These are phyloP conservation scores for Dalechampia spathulata DNA, from an alignment of 441 rosid genomes.

Conservation along the genomic window DNA sequence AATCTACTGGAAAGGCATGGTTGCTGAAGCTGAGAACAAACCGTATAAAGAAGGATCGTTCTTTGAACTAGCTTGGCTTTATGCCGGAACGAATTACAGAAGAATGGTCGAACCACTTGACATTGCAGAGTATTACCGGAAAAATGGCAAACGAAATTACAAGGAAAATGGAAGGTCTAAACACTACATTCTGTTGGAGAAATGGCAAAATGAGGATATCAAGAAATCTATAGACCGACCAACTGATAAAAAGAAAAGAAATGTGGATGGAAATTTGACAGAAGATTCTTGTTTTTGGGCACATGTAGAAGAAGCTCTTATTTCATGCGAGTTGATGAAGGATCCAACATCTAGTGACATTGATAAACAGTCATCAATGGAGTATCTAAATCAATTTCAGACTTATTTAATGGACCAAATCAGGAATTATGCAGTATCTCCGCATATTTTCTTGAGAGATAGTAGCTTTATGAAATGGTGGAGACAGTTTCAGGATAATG, in stretches of 20 bases:
- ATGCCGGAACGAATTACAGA: constrained; percentile 48
- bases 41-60: constrained; percentile 33
- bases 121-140: constrained; percentile 58
- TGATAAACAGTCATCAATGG: constrained; percentile 4
- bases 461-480: constrained; percentile 79
- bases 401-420: constrained; percentile 32
- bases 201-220: constrained; percentile 29
- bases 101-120: constrained; percentile 81
- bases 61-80: constrained; percentile 37
- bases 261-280: constrained; percentile 49
- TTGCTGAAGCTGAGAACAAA: constrained; percentile 37
- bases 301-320: constrained; percentile 56
- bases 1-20: constrained; percentile 41
- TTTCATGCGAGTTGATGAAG: constrained; percentile 16
- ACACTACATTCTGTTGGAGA: constrained; percentile 55
- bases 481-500: constrained; percentile 29
- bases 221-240: background rate
- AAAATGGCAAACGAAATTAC: constrained; percentile 37
- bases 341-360: background rate
- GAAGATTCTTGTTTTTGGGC: constrained; percentile 92
- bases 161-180: constrained; percentile 45
- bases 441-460: constrained; percentile 48
- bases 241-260: constrained; percentile 29
- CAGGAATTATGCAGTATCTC: constrained; percentile 35
- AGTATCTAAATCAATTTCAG: constrained; percentile 31